Percentiles rank a stretch among this genome's conserved stretches.
Conservation (phyloP, 306 rosid species). For the Comarum palustre region DNA sequence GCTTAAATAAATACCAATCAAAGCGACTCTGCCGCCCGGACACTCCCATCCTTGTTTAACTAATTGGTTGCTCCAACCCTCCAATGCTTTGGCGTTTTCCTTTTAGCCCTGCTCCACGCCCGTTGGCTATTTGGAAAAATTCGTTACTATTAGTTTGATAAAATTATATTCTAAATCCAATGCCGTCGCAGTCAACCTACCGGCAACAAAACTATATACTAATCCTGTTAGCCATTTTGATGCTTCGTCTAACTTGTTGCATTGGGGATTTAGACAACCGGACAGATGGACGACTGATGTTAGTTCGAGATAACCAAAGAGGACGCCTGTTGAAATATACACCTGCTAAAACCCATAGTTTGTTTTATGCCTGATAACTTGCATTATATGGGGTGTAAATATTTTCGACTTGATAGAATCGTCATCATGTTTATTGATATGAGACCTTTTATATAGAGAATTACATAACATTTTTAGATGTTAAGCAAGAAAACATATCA, state of each 20-base stretch:
- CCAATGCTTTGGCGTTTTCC: background rate
- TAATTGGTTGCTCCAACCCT: background rate
- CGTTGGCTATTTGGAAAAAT: background rate
- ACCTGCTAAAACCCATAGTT: background rate
- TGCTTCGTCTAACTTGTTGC: background rate
- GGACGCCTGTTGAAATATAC: too few species aligned
- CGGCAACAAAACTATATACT: background rate
- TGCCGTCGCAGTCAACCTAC: background rate
- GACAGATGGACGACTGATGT: too few species aligned
- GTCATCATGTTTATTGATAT: too few species aligned
- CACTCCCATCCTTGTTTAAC: background rate
- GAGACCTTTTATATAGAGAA: too few species aligned
- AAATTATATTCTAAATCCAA: constrained; percentile 4
- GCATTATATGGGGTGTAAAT: too few species aligned
- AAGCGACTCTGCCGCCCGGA: background rate
- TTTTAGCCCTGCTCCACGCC: background rate
- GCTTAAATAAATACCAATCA: background rate
- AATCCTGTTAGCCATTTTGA: background rate
- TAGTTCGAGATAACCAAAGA: too few species aligned
- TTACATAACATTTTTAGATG: too few species aligned
- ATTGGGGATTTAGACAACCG: background rate
- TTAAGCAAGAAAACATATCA: too few species aligned
- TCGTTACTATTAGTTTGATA: background rate
- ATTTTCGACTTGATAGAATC: too few species aligned
- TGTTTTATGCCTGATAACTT: too few species aligned